Conservation (phyloP, 1,284 basidiomycete genomes). For the Pseudozyma pruni region DNA sequence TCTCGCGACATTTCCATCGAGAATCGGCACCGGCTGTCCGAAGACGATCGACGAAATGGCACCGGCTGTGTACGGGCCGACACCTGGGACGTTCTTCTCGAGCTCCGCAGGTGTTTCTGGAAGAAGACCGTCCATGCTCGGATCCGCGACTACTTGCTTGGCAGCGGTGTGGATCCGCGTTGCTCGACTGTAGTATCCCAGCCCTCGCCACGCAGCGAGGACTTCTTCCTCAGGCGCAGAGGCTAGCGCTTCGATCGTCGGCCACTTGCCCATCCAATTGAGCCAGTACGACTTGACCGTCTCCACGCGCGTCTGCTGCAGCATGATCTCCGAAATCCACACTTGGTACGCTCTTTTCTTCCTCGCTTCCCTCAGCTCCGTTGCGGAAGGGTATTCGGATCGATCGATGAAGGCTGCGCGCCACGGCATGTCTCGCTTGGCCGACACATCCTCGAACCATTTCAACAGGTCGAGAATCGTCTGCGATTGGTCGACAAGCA, state of each 20-base stretch:
- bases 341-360: slow-evolving; percentile 72
- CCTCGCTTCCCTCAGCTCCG: slow-evolving; percentile 71
- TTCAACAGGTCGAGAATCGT: slow-evolving; percentile 52
- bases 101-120: slow-evolving; percentile 83
- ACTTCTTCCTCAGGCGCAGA: slow-evolving; percentile 70
- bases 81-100: slow-evolving; percentile 85
- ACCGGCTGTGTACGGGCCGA: slow-evolving; percentile 84
- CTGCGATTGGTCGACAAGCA: slow-evolving; percentile 29
- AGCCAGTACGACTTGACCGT: slow-evolving; percentile 62
- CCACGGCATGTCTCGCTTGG: slow-evolving; percentile 84
- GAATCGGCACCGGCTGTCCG: slow-evolving; percentile 58
- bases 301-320: slow-evolving; percentile 85
- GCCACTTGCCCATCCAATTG: slow-evolving; percentile 64
- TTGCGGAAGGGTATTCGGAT: slow-evolving; percentile 66
- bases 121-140: slow-evolving; percentile 75
- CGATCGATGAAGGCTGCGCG: slow-evolving; percentile 74
- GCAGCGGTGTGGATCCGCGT: slow-evolving; percentile 63
- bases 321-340: slow-evolving; percentile 93
- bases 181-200: slow-evolving; percentile 66
- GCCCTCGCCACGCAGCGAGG: slow-evolving; percentile 61
- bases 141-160: slow-evolving; percentile 53
- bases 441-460: slow-evolving; percentile 78
- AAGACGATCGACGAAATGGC: slow-evolving; percentile 65
- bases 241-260: slow-evolving; percentile 75
- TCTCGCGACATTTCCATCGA: slow-evolving; percentile 64